Evolutionary conservation across 352 stramenopile genomes (phyloP).

Genomic region (Phytophthora foliorum): DNA sequence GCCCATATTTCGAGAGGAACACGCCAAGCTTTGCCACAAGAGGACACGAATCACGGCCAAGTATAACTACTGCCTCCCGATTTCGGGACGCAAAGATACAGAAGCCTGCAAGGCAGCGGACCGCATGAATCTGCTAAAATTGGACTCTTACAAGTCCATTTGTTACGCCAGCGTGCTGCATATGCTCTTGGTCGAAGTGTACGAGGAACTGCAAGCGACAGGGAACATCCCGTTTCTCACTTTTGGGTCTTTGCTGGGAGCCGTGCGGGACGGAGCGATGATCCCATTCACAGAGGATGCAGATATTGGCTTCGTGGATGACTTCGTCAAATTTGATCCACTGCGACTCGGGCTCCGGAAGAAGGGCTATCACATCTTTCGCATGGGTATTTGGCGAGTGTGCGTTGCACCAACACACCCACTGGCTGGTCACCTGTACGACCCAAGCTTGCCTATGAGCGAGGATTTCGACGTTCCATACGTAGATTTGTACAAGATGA

Average conservation of each 20-base stretch:
- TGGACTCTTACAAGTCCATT: constrained; percentile 25
- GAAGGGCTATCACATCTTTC: constrained; percentile 59
- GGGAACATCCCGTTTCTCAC: constrained; percentile 38
- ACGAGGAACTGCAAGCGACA: constrained; percentile 45
- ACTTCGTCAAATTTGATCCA: not conserved
- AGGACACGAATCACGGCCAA: not conserved
- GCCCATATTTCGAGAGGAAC: constrained; percentile 36
- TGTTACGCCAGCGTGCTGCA: constrained; percentile 61
- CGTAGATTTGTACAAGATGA: constrained; percentile 44
- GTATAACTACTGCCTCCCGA: constrained; percentile 51
- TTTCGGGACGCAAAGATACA: constrained; percentile 47
- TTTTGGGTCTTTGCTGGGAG: constrained; percentile 54
- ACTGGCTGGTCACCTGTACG: constrained; percentile 43
- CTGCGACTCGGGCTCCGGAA: constrained; percentile 24
- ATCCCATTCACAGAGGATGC: constrained; percentile 62
- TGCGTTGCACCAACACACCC: constrained; percentile 49
- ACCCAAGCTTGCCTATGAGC: constrained; percentile 24
- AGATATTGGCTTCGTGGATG: constrained; percentile 50
- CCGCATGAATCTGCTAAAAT: constrained; percentile 50
- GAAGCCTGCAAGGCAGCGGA: constrained; percentile 48
- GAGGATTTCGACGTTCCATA: constrained; percentile 32
- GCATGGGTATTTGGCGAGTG: constrained; percentile 39
- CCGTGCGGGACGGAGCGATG: constrained; percentile 44
- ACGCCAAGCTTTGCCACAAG: constrained; percentile 24
- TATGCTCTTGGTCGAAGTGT: constrained; percentile 60